Base-by-base conservation (phyloP, 2,329 filamentous ascomycete genomes). In the Diaporthe sp. region DNA sequence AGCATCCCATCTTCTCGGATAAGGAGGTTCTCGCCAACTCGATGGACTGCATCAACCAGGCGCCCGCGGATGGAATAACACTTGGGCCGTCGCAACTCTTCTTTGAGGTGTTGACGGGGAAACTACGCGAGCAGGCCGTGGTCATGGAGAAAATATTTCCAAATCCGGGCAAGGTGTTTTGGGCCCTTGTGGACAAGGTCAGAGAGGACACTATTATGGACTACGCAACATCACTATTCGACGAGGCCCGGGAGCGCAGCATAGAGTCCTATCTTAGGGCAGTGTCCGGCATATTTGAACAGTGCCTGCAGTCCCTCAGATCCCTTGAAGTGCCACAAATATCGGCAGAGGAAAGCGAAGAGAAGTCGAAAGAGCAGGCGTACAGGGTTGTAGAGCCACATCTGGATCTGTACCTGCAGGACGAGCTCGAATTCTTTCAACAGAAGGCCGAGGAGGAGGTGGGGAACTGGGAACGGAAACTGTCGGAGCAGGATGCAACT, bases 331-430 rank as follows among this genome's bases (percentile, higher is more conserved):
- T 94, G 2, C 92, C 94, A 2, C 90, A 90, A 71, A 90, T 88
- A 42, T 91, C 91, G 0, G 87, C 88, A 25, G 85, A 90, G 42
- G 90, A 91, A 13, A 92, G 94, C 65, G 84, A 89, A 60, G 89
- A 92, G 13, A 91, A 92, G 78, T 90, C 94, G 20, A 93, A 92
- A 79, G 88, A 91, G 75, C 89, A 95, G 70, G 88, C 96, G 20
- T 86, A 92, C 22, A 90, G 90, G 77, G 92, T 95, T 0, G 98
- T 98, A 80, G 96, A 98, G 82, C 95, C 94, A 53, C 96, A 98
- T 82, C 88, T 98, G n/a, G 96, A 98, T 82, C 86, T 98, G 1
- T 99, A 98, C 82, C 87, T 99, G 22, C 92, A 95, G 77, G 96
- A 98, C 82, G 97, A 99, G 85, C 87, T 98, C 42, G 94, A 96